Conservation (phyloP, 768 basidiomycete species). For the Omphalotus guepiniiformis region DNA sequence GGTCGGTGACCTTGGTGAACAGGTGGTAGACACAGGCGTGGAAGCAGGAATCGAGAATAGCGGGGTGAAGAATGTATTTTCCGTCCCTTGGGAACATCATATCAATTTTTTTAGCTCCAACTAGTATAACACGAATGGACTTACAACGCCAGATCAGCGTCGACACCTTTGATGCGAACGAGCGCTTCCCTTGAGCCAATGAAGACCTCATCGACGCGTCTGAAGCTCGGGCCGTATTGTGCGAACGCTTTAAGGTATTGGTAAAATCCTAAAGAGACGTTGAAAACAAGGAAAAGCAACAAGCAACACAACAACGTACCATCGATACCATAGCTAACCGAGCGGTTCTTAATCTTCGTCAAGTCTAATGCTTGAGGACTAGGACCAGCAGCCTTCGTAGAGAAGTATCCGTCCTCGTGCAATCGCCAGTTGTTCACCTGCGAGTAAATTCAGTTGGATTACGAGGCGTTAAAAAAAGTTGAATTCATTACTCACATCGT, state of each 20-base stretch:
- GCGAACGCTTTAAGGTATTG: neutral
- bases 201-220: neutral
- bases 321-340: neutral
- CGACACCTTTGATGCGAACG: conserved; percentile 20
- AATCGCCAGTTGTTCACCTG: no score
- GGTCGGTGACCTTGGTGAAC: conserved; percentile 16
- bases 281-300: neutral
- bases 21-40: conserved; percentile 27
- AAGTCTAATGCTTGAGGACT: neutral
- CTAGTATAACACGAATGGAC: neutral
- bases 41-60: conserved; percentile 32
- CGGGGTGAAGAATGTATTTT: conserved; percentile 30
- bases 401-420: no score
- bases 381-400: neutral
- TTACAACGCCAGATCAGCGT: no score
- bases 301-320: neutral
- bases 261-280: neutral
- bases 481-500: no score
- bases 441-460: no score
- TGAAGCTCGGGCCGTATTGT: neutral
- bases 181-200: conserved; percentile 17
- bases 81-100: conserved; percentile 12
- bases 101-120: neutral
- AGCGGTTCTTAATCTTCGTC: neutral
- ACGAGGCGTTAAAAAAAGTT: no score